Evolutionary conservation across 768 basidiomycete species (phyloP).

Genomic region (Macrolepiota dolichaula): DNA sequence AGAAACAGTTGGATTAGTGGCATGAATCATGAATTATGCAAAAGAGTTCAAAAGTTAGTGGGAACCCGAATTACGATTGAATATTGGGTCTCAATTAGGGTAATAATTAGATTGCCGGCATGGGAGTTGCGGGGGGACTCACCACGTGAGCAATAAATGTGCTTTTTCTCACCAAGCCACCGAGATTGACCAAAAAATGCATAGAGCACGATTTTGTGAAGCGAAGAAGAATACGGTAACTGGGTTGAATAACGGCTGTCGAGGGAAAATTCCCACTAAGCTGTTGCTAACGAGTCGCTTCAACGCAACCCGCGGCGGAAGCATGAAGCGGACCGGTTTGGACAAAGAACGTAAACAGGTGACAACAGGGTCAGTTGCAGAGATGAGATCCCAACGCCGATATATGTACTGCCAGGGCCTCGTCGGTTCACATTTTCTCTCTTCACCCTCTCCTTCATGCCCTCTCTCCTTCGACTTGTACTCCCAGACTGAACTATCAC

Average conservation of each 20-base stretch:
- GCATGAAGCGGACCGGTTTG: neutral
- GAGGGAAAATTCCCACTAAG: neutral
- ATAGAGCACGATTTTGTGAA: neutral
- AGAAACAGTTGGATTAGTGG: neutral
- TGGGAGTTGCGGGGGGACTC: conserved; percentile 1
- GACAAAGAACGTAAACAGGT: conserved; percentile 19
- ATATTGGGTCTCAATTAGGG: neutral
- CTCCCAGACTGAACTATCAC: neutral
- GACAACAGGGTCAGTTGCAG: neutral
- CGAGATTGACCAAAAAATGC: neutral
- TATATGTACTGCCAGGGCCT: conserved; percentile 7
- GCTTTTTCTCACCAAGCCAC: neutral
- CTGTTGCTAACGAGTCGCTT: neutral
- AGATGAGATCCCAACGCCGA: neutral
- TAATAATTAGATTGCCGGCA: neutral
- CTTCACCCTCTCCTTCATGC: neutral
- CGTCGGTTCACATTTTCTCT: neutral
- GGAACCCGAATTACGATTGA: neutral
- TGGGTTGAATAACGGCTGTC: neutral
- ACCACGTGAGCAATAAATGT: conserved; percentile 1
- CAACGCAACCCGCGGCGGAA: neutral
- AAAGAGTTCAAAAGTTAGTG: neutral
- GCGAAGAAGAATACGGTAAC: neutral
- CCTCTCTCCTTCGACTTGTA: neutral
- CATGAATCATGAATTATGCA: neutral